Evolutionary conservation across 768 basidiomycete genomes (phyloP), one percentile per base, ranked within the genome.

Genomic region (Tricholoma sp.): DNA sequence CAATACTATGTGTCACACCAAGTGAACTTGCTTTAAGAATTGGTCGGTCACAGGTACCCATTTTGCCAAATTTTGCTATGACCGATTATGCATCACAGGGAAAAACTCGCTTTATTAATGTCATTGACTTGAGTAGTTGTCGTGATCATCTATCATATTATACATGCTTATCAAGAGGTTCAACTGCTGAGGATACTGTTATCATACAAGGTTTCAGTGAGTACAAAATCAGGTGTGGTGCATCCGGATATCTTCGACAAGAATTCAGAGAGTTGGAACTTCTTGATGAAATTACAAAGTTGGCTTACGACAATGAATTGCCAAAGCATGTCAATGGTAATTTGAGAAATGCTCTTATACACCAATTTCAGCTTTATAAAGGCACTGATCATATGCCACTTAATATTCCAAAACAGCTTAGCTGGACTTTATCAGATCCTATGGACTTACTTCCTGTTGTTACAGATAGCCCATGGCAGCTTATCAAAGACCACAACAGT

Each of bases 1-100:
- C 62, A 10, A 71, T 69, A 2, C 11, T 71, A 0, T 69, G 73
- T 35, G 3, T 74, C 9, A 64, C 71, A 46, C 65, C 60, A 0
- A 67, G 72, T 55, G 59, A 66, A n/a, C 1, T 29, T 6, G 35
- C 21, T 5, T 63, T 57, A 60, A 46, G 14, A 52, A n/a, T 59
- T 56, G 24, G 19, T 39, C 21, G 24, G n/a, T 22, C 12, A 27
- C 8, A 29, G 43, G 19, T 46, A 49, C 29, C 27, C 11, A 10
- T 27, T 8, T 5, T 41, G 10, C 19, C 43, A 55, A 55, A 45
- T 16, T 45, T 34, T 34, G 46, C 41, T 10, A 52, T 52, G 51
- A 47, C 39, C 3, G 39, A 45, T 10, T 43, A 31, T 46, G 24
- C 39, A 24, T 45, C 54, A 5, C 24, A 43, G 16, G 45, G 45